Base-by-base conservation (phyloP, 345 rosid genomes). In the Linum usitatissimum region DNA sequence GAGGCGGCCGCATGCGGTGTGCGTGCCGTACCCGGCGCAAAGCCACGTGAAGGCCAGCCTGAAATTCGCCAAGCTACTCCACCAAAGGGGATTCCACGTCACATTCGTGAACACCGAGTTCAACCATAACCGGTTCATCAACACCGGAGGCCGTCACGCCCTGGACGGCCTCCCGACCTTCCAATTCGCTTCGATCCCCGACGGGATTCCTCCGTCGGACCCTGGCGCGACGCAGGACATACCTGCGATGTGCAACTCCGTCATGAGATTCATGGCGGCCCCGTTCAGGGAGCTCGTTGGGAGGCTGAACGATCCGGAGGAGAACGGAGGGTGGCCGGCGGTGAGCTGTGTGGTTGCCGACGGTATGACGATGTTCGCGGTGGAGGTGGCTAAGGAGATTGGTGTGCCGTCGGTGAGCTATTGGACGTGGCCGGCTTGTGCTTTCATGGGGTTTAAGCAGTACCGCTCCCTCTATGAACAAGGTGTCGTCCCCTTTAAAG, bases 281-380 rank as follows among this genome's bases (percentile, higher is more conserved):
- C 49, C 49, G 12, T 42, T 42, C 12, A 42, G 49, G 0, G 49
- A 9, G 6, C 49, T 42, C 8, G 12, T 42, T 14, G 49, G 14
- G 3, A 42, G 12, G 12, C 12, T 42, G 12, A 42, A 42, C 12
- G 49, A 42, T 42, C 49, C 49, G 12, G 12, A 42, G 49, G 10
- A 31, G 3, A 6, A 2, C 6, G 6, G 49, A 6, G 10, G 9
- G 15, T 9, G 1, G 14, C 70, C 70, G 8, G 23, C 70, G 0
- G 70, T 67, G 6, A 67, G 42, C 36, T 67, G 64, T 31, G 59
- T 67, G 18, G 53, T 67, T 9, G 53, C 70, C 6, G 70, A 67
- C 31, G 64, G 70, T 6, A 48, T 67, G 64, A 28, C 51, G 57
- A 3, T 36, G 1, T 53, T 67, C 38, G 54, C 59, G 5, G 1